Evolutionary conservation across 345 rosid species (phyloP).

Genomic region (Bruguiera gymnorhiza): DNA sequence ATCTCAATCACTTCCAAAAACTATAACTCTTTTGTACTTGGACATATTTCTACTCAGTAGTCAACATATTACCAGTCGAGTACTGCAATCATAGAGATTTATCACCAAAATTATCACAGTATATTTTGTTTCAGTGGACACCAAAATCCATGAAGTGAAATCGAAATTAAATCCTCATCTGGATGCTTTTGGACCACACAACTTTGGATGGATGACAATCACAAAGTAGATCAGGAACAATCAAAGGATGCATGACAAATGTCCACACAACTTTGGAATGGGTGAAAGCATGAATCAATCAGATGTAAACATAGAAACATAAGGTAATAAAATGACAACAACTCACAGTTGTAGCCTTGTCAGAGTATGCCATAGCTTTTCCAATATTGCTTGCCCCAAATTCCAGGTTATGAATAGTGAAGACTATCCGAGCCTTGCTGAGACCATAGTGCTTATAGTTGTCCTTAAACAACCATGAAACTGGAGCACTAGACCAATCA

Average conservation of each 20-base stretch:
- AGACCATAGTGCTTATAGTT: conserved; percentile 72
- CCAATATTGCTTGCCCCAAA: conserved; percentile 67
- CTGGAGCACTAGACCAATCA: conserved; percentile 96
- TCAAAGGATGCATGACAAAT: neutral
- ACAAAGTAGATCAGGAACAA: too few species aligned
- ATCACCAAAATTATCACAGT: neutral
- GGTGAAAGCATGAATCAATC: neutral
- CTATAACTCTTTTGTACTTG: too few species aligned
- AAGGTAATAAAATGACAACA: conserved; percentile 2
- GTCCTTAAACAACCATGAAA: conserved; percentile 83
- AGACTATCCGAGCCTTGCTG: conserved; percentile 72
- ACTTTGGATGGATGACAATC: too few species aligned
- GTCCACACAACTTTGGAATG: neutral
- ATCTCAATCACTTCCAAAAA: too few species aligned
- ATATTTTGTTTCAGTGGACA: neutral
- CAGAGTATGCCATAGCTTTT: conserved; percentile 76
- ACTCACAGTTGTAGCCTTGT: conserved; percentile 88
- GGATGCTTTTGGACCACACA: too few species aligned
- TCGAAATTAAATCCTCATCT: neutral
- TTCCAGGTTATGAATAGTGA: conserved; percentile 92
- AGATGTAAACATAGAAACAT: neutral
- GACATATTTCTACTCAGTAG: neutral
- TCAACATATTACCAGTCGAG: neutral
- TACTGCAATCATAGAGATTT: neutral
- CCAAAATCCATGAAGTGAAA: neutral